Base-by-base conservation (phyloP, 139 green algal genomes). In the Chlorella sp. region DNA sequence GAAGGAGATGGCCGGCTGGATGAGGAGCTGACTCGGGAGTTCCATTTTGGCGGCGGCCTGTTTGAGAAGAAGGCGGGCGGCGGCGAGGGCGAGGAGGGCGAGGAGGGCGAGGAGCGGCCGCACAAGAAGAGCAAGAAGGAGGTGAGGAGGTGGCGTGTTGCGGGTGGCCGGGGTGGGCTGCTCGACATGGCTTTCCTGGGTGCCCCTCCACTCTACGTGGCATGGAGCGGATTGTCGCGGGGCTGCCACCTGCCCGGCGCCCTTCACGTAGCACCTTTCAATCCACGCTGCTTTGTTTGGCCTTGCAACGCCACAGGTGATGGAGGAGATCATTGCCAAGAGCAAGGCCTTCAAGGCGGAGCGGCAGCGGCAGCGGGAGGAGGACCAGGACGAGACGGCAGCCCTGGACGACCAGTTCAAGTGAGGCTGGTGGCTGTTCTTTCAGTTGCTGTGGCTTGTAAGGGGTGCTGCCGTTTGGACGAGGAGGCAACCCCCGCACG, bases 321-420 rank as follows among this genome's bases (percentile, higher is more conserved):
- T 99, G 97, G 95, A 97, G 82, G 97, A 99, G 93, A 87, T 99
- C 64, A 98, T 99, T 44, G 95, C 95, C 55, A 98, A 99, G 91
- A 97, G 92, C 91, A 98, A 98, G 88, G 84, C 84, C 9, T 90
- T 86, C 90, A 95, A 95, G 82, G 95, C 95, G 15, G 82, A 92
- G 74, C 94, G 93, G 82, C 83, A 90, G 30, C 87, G 94, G 84
- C 93, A 98, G 90, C 93, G 92, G 76, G 97, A 99, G 80, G 95
- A 95, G 73, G 97, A 98, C 89, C 88, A 96, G 86, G 87, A 91
- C 3, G 89, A 91, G 38, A 93, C 94, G 62, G 93, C 95, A 16
- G 74, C 88, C 39, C 92, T 99, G 76, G 95, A 99, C 88, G 80
- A 74, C 6, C 68, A 89, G 4, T 98, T 98, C 80, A 88, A 81